phyloP scores from a whole-genome alignment of 768 basidiomycete genomes.

The Mycena latifolia region DNA sequence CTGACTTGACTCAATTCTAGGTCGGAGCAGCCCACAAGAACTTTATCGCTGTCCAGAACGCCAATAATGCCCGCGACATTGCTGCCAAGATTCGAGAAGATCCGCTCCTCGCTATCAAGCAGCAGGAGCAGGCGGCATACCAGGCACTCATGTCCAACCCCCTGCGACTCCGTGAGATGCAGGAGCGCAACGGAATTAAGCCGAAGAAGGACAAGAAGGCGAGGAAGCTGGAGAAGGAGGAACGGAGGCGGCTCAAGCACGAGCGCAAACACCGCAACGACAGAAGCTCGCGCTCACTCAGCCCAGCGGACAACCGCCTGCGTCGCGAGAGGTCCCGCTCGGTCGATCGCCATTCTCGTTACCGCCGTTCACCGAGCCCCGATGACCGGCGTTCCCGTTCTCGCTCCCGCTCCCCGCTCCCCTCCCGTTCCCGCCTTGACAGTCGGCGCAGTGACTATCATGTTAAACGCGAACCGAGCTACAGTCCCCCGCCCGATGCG shows the following conservation, averaged over 20 bases:
- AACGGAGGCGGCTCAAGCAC: conserved; percentile 56
- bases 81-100: conserved; percentile 97
- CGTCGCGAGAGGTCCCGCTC: conserved; percentile 40
- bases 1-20: conserved; percentile 51
- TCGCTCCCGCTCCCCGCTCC: conserved; percentile 40
- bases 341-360: conserved; percentile 50
- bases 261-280: conserved; percentile 49
- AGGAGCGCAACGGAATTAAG: conserved; percentile 85
- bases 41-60: conserved; percentile 95
- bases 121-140: conserved; percentile 95
- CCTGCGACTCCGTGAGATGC: conserved; percentile 83
- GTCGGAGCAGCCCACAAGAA: conserved; percentile 90
- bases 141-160: conserved; percentile 90
- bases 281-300: conserved; percentile 44
- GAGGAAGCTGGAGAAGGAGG: conserved; percentile 63
- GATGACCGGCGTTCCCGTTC: conserved; percentile 44
- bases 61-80: conserved; percentile 89
- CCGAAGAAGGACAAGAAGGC: conserved; percentile 83
- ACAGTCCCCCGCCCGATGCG: conserved; percentile 49
- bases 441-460: conserved; percentile 36
- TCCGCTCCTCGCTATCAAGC: conserved; percentile 96
- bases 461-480: conserved; percentile 38
- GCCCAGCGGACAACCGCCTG: conserved; percentile 39
- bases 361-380: conserved; percentile 62
- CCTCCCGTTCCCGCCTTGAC: conserved; percentile 47